Percentiles rank a stretch among this genome's conserved stretches.
Evolutionary conservation across 306 rosid species (phyloP).

Genomic region (Castanospermum australe): DNA sequence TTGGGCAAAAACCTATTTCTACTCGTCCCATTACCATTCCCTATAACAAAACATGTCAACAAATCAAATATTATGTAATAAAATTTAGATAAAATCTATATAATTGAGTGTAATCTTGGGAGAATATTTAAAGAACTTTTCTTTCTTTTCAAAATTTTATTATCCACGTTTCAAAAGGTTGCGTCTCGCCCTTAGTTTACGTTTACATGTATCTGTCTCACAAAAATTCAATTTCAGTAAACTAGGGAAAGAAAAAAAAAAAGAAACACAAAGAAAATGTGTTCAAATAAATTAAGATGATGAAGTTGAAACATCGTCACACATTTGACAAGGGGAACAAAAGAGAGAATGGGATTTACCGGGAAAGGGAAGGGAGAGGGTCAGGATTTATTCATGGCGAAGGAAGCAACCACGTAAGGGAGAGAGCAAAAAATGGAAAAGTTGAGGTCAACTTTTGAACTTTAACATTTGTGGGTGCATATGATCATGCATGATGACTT

Average conservation of each 20-base stretch:
- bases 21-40: too few species aligned
- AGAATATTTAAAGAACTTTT: too few species aligned
- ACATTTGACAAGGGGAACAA: not conserved
- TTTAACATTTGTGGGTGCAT: not conserved
- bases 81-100: too few species aligned
- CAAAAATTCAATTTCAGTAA: not conserved
- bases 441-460: conserved; percentile 24
- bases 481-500: too few species aligned
- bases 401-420: conserved; percentile 23
- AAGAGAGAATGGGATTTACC: not conserved
- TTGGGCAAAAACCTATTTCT: too few species aligned
- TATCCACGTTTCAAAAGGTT: not conserved
- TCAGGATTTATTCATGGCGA: not conserved
- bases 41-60: too few species aligned
- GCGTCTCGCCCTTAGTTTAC: not conserved
- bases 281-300: not conserved
- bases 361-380: not conserved
- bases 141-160: not conserved
- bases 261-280: not conserved
- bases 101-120: too few species aligned
- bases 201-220: not conserved
- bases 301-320: not conserved
- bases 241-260: too few species aligned
- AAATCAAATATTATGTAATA: too few species aligned
- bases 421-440: not conserved